phyloP scores from a whole-genome alignment of 2,329 filamentous ascomycete species.

The Trematosphaeria pertusa region DNA sequence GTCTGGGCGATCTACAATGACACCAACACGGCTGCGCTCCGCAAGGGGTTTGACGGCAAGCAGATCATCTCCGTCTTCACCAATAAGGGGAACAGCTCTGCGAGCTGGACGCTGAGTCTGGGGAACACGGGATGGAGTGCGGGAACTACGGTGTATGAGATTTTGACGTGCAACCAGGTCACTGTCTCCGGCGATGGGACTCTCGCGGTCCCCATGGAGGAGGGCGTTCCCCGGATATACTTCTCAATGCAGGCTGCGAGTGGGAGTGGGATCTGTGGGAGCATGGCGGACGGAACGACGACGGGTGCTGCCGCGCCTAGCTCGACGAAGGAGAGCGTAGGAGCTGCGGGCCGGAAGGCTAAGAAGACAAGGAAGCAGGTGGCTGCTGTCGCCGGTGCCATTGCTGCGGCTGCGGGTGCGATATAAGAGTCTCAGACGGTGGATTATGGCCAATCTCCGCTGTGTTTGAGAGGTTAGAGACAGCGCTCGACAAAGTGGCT shows the following conservation, averaged over 20 bases:
- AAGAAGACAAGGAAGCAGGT: background rate
- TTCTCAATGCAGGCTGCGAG: conserved; percentile 32
- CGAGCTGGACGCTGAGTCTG: conserved; percentile 39
- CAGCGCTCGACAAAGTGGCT: no score
- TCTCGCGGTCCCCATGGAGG: conserved; percentile 43
- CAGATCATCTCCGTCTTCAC: conserved; percentile 55
- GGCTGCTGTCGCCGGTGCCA: background rate
- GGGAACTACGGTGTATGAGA: conserved; percentile 38
- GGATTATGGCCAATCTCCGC: no score
- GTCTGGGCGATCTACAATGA: conserved; percentile 55
- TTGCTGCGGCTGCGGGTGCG: no score
- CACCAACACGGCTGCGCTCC: conserved; percentile 52
- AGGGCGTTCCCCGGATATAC: conserved; percentile 45
- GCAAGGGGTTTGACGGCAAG: conserved; percentile 51
- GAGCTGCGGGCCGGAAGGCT: background rate
- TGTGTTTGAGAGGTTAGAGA: no score
- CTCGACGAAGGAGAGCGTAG: background rate
- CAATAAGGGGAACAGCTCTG: conserved; percentile 43
- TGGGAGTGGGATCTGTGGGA: conserved; percentile 26
- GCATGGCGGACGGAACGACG: background rate
- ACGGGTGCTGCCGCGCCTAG: background rate
- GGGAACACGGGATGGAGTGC: conserved; percentile 35
- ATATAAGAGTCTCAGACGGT: no score
- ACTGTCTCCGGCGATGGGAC: conserved; percentile 31
- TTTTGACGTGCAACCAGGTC: conserved; percentile 41